These are phyloP conservation scores for Chalciporus sp. DNA, from an alignment of 1,284 basidiomycete species.

Conservation along the genomic window DNA sequence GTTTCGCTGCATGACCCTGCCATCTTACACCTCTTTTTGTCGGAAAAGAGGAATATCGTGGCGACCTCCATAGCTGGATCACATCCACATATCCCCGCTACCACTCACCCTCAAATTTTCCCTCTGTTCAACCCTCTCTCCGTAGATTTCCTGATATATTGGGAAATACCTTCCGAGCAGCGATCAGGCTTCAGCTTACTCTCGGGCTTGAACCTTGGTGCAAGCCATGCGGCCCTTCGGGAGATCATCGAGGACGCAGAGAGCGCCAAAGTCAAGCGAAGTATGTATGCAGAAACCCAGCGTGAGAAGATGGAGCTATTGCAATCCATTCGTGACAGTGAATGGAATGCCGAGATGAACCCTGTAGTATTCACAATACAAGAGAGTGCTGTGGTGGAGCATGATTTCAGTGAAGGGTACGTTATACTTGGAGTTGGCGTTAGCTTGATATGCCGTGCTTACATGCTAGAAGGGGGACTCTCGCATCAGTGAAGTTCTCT, in stretches of 20 bases:
- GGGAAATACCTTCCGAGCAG: constrained; percentile 61
- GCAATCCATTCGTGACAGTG: constrained; percentile 64
- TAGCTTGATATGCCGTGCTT: constrained; percentile 4
- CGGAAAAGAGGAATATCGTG: constrained; percentile 47
- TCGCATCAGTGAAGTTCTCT: constrained; percentile 55
- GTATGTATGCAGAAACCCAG: constrained; percentile 88
- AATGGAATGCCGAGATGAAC: constrained; percentile 81
- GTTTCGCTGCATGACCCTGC: constrained; percentile 36
- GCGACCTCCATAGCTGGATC: constrained; percentile 41
- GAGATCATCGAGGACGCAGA: constrained; percentile 59
- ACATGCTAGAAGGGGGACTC: constrained; percentile 51
- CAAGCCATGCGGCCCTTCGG: constrained; percentile 63
- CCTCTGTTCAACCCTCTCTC: constrained; percentile 76
- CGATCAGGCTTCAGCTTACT: constrained; percentile 65
- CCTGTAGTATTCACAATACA: constrained; percentile 60
- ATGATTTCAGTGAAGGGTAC: constrained; percentile 73
- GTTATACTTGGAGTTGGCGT: constrained; percentile 1
- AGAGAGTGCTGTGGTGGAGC: constrained; percentile 44
- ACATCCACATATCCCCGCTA: constrained; percentile 65
- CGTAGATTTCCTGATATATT: constrained; percentile 75
- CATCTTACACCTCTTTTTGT: constrained; percentile 50
- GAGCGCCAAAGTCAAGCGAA: constrained; percentile 68
- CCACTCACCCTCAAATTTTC: constrained; percentile 63
- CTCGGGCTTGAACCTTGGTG: constrained; percentile 65
- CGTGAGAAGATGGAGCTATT: constrained; percentile 70